Conservation (phyloP, 1,139 yeast genomes). For the Scheffersomyces cryptocercus region DNA sequence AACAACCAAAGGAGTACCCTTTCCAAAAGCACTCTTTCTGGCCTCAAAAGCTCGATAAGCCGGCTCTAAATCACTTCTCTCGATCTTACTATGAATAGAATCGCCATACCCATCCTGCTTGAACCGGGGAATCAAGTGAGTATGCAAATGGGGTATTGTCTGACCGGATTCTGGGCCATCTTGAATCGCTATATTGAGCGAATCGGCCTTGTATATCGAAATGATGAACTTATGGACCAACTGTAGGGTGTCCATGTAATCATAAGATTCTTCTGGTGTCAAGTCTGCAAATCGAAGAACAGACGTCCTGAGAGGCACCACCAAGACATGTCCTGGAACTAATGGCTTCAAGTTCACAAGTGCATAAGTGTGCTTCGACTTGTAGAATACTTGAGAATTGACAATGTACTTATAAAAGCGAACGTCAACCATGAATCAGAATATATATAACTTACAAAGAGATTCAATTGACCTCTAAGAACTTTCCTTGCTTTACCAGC, state of each 20-base stretch:
- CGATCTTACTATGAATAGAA: conserved; percentile 63
- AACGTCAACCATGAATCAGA: conserved; percentile 20
- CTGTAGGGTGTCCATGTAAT: conserved; percentile 79
- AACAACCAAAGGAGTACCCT: conserved; percentile 6
- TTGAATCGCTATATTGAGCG: conserved; percentile 86
- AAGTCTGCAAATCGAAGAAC: conserved; percentile 69
- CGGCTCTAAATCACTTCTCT: conserved; percentile 39
- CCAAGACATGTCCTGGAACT: conserved; percentile 85
- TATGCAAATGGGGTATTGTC: conserved; percentile 88
- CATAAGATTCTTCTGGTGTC: conserved; percentile 68
- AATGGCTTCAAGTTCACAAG: conserved; percentile 87
- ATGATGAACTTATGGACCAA: conserved; percentile 66
- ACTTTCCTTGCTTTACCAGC: no score
- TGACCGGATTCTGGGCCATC: conserved; percentile 98
- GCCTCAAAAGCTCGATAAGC: conserved; percentile 31
- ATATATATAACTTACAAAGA: no score
- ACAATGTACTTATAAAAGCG: conserved; percentile 59
- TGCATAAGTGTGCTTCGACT: conserved; percentile 66
- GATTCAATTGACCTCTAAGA: no score
- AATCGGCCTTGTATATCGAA: conserved; percentile 68
- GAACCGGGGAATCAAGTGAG: conserved; percentile 86
- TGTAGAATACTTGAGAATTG: conserved; percentile 61
- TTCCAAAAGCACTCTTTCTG: conserved; percentile 23
- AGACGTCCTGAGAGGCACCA: conserved; percentile 70
- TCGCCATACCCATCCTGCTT: conserved; percentile 68